Conservation (phyloP, 768 basidiomycete genomes). For the Kwoniella bestiolae region DNA sequence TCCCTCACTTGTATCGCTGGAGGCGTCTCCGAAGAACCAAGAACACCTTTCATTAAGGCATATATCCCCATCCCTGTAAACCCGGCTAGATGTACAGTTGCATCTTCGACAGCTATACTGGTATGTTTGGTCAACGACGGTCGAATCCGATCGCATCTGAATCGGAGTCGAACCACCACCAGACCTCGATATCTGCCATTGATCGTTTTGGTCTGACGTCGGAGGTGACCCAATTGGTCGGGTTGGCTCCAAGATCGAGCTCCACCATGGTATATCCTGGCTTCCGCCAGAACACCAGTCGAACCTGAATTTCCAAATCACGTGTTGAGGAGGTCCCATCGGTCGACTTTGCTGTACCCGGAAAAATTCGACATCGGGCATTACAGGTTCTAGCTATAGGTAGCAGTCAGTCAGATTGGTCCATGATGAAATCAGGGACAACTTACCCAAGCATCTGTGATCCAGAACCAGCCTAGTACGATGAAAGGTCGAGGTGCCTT, state of each 20-base stretch:
- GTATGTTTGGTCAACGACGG: neutral
- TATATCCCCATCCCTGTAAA: slow-evolving; percentile 35
- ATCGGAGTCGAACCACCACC: slow-evolving; percentile 22
- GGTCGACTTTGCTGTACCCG: neutral
- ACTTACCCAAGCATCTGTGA: slow-evolving; percentile 52
- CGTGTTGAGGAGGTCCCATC: slow-evolving; percentile 14
- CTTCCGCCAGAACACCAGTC: slow-evolving; percentile 37
- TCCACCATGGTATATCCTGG: slow-evolving; percentile 38
- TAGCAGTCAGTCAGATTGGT: neutral
- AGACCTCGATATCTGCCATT: neutral
- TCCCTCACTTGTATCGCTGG: slow-evolving; percentile 8
- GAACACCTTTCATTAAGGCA: slow-evolving; percentile 43
- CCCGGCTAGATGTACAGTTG: slow-evolving; percentile 16
- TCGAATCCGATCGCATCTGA: neutral
- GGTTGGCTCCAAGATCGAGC: neutral
- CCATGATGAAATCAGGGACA: no score
- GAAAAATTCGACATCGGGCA: slow-evolving; percentile 16
- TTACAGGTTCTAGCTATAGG: slow-evolving; percentile 34
- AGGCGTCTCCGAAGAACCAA: slow-evolving; percentile 31
- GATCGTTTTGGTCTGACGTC: neutral
- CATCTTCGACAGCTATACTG: slow-evolving; percentile 29
- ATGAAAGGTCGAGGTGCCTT: slow-evolving; percentile 44
- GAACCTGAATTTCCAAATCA: slow-evolving; percentile 53
- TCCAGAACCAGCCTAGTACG: slow-evolving; percentile 55
- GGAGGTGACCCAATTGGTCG: neutral